These are phyloP conservation scores for sweet orange (Citrus sinensis) DNA, from an alignment of 345 rosid species.

Conservation along the genomic window DVS_A1.0 CM039168.1:26979001-26979500, in stretches of 20 bases:
- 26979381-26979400: no score
- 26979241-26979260: neutral
- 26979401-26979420: no score
- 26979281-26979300: no score
- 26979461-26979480: no score
- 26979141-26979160: neutral
- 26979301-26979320: neutral
- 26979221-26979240: neutral
- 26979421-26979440: no score
- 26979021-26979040: neutral
- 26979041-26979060: slow-evolving; percentile 3
- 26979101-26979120: neutral
- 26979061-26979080: neutral
- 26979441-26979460: no score
- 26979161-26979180: neutral
- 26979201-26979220: no score
- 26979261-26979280: no score
- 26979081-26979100: no score
- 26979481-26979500: no score
- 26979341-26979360: neutral
- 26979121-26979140: neutral
- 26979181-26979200: neutral
- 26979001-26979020: neutral
- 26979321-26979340: neutral
- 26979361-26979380: no score